Percentiles rank a stretch among this genome's conserved stretches.
phyloP scores from a whole-genome alignment of 2,329 filamentous ascomycete species.

The Calonectria pauciramosa region DNA sequence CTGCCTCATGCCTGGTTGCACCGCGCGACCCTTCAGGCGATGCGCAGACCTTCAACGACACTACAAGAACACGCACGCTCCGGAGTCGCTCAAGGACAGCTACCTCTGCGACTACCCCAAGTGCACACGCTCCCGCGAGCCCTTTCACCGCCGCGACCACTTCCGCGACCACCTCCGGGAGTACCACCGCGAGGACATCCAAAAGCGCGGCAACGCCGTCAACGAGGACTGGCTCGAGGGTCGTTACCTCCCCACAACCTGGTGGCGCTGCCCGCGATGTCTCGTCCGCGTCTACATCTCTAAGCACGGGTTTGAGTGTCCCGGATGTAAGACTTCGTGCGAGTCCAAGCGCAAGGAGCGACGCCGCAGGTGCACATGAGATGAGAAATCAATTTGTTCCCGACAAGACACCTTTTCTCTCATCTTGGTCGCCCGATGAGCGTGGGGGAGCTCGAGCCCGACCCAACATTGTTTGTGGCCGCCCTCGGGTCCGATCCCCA shows the following conservation, averaged over 20 bases:
- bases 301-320: slow-evolving; percentile 60
- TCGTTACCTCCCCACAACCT: slow-evolving; percentile 55
- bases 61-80: slow-evolving; percentile 62
- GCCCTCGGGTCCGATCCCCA: slow-evolving; percentile 6
- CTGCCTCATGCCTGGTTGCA: slow-evolving; percentile 59
- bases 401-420: not conserved
- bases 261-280: slow-evolving; percentile 70
- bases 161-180: slow-evolving; percentile 69
- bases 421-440: not conserved
- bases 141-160: slow-evolving; percentile 69
- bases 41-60: slow-evolving; percentile 69
- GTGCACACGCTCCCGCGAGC: slow-evolving; percentile 59
- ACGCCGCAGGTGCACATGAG: slow-evolving; percentile 41
- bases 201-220: slow-evolving; percentile 58
- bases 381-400: not conserved
- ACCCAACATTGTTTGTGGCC: not conserved
- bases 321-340: slow-evolving; percentile 60
- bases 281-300: slow-evolving; percentile 60
- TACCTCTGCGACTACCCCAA: slow-evolving; percentile 66
- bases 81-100: slow-evolving; percentile 55
- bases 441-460: not conserved
- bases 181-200: slow-evolving; percentile 68
- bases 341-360: slow-evolving; percentile 59
- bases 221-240: slow-evolving; percentile 55
- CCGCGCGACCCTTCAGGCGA: slow-evolving; percentile 62